phyloP scores from a whole-genome alignment of 2,329 filamentous ascomycete species.

The Eurotiales sp. region DNA sequence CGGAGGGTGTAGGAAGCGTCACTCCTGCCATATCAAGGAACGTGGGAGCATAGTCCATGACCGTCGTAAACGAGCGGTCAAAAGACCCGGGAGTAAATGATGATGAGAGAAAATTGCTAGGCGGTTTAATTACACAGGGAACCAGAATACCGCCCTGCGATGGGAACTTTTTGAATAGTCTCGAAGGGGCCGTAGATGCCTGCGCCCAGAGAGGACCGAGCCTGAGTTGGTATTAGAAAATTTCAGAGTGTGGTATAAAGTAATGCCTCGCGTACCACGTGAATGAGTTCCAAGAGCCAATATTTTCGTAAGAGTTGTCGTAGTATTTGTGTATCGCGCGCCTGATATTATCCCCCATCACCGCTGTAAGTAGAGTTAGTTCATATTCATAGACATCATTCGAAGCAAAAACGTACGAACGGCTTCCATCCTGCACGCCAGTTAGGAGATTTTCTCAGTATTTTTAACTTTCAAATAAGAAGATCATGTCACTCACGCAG shows the following conservation, averaged over 20 bases:
- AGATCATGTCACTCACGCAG: slow-evolving; percentile 23
- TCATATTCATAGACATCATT: no score
- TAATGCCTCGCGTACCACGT: slow-evolving; percentile 28
- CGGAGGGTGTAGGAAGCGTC: slow-evolving; percentile 3
- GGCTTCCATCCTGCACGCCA: slow-evolving; percentile 16
- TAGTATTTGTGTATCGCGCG: slow-evolving; percentile 38
- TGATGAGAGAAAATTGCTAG: slow-evolving; percentile 10
- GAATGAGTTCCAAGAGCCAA: slow-evolving; percentile 31
- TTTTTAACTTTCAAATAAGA: slow-evolving; percentile 6
- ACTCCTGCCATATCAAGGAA: slow-evolving; percentile 19
- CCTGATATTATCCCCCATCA: slow-evolving; percentile 29
- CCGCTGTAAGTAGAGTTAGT: slow-evolving; percentile 20
- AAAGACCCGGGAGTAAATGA: slow-evolving; percentile 13
- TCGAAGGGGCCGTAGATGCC: slow-evolving; percentile 24
- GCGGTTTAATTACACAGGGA: slow-evolving; percentile 23
- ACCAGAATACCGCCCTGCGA: slow-evolving; percentile 26
- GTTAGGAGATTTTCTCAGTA: no score
- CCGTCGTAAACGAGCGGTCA: slow-evolving; percentile 21
- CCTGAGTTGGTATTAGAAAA: slow-evolving; percentile 10
- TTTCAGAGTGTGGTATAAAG: neutral
- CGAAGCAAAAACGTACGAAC: slow-evolving; percentile 22
- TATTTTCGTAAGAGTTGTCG: slow-evolving; percentile 36
- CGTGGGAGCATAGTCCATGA: slow-evolving; percentile 19
- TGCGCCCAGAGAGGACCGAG: slow-evolving; percentile 31
- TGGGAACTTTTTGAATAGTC: slow-evolving; percentile 25